Base-by-base conservation (phyloP, 2,329 filamentous ascomycete species). In the Neonectria sp. region DNA sequence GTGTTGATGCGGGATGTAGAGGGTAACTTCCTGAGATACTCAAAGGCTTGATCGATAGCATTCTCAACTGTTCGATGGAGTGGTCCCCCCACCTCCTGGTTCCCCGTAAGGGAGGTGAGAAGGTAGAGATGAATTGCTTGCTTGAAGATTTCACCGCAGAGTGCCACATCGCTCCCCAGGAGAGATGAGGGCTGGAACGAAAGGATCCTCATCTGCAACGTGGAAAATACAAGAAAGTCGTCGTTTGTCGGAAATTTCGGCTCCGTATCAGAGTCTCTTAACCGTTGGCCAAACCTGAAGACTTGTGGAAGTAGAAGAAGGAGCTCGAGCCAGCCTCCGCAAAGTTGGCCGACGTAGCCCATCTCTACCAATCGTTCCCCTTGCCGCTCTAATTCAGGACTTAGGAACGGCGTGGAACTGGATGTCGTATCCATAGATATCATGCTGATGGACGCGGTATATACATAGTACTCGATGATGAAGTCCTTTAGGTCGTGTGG, bases 381-480 rank as follows among this genome's bases (percentile, higher is more conserved):
- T 9, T 69, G 55, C 8, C 49, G 56, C 15, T 72, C 63, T 24
- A 76, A 51, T 8, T 74, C 70, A 21, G 65, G 59, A 13, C 57
- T 61, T 4, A 76, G 67, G 31, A 75, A 63, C 2, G 63, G 65
- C 25, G 70, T 68, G 9, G 67, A 51, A 29, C 68, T 57, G 8
- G 70, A 25, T 8, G 64, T 51, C 4, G 70, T 65, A 35, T 75
- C n/a, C 33, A 82, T 78, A 1, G 81, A 82, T 17, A 82, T 80
- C 77, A 82, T 81, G 76, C 80, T 82, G 24, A 81, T 75, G 0
- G 79, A 74, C 3, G 79, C 78, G 8, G 80, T 81, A 67, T 83
- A 81, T 9, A 78, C 73, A 68, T 82, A 83, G 59, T 83, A 83
- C 67, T 82, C 81, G 24, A 82, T 76, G 11, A 83, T 74, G 52